Evolutionary conservation across 768 basidiomycete genomes (phyloP), one percentile per base, ranked within the genome.

Genomic region (Cyclocybe cylindracea): DNA sequence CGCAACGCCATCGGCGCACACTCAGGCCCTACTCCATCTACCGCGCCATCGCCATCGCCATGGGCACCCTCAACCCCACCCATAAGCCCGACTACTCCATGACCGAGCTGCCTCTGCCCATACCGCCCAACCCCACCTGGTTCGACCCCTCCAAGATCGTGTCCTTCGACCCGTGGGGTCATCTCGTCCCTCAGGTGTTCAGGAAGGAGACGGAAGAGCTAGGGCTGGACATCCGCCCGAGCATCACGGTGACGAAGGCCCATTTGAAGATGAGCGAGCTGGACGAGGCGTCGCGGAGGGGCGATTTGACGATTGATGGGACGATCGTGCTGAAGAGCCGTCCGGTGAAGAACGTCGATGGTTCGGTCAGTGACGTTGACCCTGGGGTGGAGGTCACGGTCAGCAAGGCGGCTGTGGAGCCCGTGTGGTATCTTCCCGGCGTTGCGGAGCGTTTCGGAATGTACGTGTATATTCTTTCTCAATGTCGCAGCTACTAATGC

Each of bases 1-100:
- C 87, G 96, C 41, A 98, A 98, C 69, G 90, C 95, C 19, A 82
- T 98, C 64, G 95, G 96, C 8, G 94, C 96, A 0, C 94, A 97
- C 66, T 87, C 86, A 0, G 95, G 96, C 5, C 88, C 1, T 98
- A 98, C 70, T 93, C 90, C 10, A 94, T 97, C 70, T 98, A 97
- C 69, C 86, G 94, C 33, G 92, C 96, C 0, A 78, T 98, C 10
- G 84, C 90, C 8, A 94, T 97, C 64, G 96, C 94, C 7, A 89
- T 96, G 81, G 89, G 90, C 36, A 80, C 87, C 2, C 83, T 93
- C 49, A 75, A 83, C 31, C 90, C 89, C 0, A 76, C 82, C 1
- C 89, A 91, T 70, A 90, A 89, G 66, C 89, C 92, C 7, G 86
- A 92, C 63, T 95, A 88, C 69, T 74, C 78, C 39, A 77, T 83